Conservation (phyloP, 371 early-diverging fungal species). For the Chytridium lagenaria region DNA sequence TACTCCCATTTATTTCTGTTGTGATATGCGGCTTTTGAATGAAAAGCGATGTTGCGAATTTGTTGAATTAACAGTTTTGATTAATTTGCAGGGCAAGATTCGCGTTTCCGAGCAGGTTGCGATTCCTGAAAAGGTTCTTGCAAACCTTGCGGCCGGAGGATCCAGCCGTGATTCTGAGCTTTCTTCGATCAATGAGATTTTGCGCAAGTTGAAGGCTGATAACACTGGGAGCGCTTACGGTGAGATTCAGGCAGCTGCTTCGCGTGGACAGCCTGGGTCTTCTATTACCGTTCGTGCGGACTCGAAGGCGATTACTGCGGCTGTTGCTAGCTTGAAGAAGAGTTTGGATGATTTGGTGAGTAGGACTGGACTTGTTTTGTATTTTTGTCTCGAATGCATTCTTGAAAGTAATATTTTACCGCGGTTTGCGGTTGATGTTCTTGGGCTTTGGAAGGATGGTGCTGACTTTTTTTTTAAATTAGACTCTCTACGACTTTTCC, state of each 20-base stretch:
- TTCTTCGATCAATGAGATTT: constrained; percentile 41
- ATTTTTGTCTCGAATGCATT: no score
- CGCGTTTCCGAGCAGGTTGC: constrained; percentile 40
- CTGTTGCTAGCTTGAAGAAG: constrained; percentile 37
- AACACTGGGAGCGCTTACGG: constrained; percentile 31
- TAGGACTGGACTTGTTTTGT: no score
- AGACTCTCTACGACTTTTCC: constrained; percentile 36
- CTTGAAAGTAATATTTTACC: no score
- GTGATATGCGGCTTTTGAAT: no score
- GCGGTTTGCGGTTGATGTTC: no score
- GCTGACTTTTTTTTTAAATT: no score
- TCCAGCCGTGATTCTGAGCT: constrained; percentile 29
- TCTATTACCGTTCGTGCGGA: constrained; percentile 48
- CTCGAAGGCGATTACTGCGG: constrained; percentile 34
- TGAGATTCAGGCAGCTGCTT: constrained; percentile 37
- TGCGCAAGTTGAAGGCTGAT: constrained; percentile 41
- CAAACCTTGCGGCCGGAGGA: constrained; percentile 32
- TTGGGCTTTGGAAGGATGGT: no score
- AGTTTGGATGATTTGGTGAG: constrained; percentile 45
- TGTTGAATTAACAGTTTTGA: background rate
- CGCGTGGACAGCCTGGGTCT: constrained; percentile 31
- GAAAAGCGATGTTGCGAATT: no score
- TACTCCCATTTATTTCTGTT: no score
- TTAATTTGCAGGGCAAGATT: constrained; percentile 31
- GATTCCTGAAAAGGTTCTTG: constrained; percentile 43